Evolutionary conservation across 2,329 filamentous ascomycete species (phyloP).

Genomic region (Lecanicillium sp.): DNA sequence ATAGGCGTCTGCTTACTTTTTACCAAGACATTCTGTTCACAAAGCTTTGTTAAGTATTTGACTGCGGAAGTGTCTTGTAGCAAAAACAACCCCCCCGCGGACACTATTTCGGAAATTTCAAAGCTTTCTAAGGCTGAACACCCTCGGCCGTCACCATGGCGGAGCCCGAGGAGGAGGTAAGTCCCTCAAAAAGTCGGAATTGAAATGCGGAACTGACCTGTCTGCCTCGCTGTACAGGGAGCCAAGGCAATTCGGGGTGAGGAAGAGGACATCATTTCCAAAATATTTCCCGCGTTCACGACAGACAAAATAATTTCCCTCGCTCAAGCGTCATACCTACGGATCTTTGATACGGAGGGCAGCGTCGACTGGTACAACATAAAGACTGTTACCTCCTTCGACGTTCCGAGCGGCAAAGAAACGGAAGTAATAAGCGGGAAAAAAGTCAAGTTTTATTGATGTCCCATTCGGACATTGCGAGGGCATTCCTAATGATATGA

Average conservation of each 20-base stretch:
- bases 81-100: no score
- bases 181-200: no score
- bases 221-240: background rate
- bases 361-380: constrained; percentile 3
- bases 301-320: background rate
- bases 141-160: background rate
- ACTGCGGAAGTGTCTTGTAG: no score
- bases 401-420: no score
- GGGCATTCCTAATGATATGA: no score
- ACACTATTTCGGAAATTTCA: no score
- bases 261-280: constrained; percentile 3
- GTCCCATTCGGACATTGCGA: no score
- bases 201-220: background rate
- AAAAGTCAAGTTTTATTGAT: no score
- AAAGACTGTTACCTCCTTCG: constrained; percentile 1
- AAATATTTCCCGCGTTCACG: background rate
- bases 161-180: constrained; percentile 1
- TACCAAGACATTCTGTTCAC: no score
- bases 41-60: no score
- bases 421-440: no score
- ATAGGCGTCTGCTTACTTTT: background rate
- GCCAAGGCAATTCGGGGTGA: constrained; percentile 2
- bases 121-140: background rate
- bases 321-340: constrained; percentile 1
- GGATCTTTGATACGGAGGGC: constrained; percentile 1